Evolutionary conservation across 2,329 filamentous ascomycete genomes (phyloP).

Genomic region (Sclerotinia minor): DNA sequence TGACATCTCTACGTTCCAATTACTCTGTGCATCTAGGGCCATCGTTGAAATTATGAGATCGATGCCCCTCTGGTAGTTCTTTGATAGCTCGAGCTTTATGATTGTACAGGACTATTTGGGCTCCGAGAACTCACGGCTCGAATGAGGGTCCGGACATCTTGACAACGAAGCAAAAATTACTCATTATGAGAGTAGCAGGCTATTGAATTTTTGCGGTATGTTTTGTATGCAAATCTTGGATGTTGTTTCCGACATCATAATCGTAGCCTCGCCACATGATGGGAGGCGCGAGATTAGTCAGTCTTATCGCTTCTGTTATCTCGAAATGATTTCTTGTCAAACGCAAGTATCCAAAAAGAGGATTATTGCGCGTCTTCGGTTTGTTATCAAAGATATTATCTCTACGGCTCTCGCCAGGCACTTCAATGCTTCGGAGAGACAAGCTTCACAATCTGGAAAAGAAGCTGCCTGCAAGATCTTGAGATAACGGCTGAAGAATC

Average conservation of each 20-base stretch:
- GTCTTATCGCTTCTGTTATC: background rate
- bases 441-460: background rate
- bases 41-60: conserved; percentile 24
- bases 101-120: background rate
- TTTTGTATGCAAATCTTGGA: background rate
- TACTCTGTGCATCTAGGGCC: conserved; percentile 40
- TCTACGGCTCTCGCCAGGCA: background rate
- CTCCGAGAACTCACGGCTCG: background rate
- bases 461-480: background rate
- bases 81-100: background rate
- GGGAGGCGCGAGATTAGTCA: conserved; percentile 5
- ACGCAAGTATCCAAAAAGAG: background rate
- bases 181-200: conserved; percentile 1
- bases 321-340: background rate
- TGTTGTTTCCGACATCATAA: background rate
- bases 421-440: background rate
- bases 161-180: background rate
- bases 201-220: background rate
- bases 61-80: background rate
- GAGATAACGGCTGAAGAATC: background rate
- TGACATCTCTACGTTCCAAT: conserved; percentile 41
- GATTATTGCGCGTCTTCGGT: background rate
- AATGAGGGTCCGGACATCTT: background rate
- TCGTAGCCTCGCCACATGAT: background rate
- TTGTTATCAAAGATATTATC: background rate